Evolutionary conservation across 2,329 filamentous ascomycete genomes (phyloP).

Genomic region (Fusarium solani-melongenae): DNA sequence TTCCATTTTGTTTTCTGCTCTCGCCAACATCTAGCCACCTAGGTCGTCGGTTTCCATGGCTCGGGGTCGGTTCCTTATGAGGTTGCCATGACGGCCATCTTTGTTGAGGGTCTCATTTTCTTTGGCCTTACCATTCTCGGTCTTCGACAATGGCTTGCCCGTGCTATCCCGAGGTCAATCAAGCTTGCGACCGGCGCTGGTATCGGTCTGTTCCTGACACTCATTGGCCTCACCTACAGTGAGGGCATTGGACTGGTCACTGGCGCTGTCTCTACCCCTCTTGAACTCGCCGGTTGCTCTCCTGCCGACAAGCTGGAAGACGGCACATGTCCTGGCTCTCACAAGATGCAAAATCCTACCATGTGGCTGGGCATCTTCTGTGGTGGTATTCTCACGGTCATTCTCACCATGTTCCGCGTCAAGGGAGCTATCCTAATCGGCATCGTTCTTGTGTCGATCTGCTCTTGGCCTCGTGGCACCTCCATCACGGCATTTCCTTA

Average conservation of each 20-base stretch:
- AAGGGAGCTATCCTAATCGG: constrained; percentile 88
- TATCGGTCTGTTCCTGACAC: constrained; percentile 83
- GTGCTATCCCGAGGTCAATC: constrained; percentile 84
- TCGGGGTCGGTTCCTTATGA: constrained; percentile 77
- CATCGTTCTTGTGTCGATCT: constrained; percentile 85
- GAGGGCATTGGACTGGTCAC: constrained; percentile 85
- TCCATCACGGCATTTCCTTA: constrained; percentile 85
- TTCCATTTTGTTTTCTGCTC: constrained; percentile 74
- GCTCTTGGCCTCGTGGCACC: constrained; percentile 86
- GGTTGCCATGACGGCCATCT: constrained; percentile 85
- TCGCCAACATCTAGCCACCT: neutral
- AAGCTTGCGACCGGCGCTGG: constrained; percentile 89
- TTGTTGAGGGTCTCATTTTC: constrained; percentile 89
- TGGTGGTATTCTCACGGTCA: constrained; percentile 81
- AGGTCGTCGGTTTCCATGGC: constrained; percentile 77
- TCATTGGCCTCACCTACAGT: constrained; percentile 81
- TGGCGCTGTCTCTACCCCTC: constrained; percentile 73
- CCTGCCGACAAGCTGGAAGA: constrained; percentile 51
- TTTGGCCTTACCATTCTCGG: constrained; percentile 82
- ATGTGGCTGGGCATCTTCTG: constrained; percentile 93
- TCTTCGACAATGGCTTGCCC: constrained; percentile 88
- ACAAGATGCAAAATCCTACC: constrained; percentile 84
- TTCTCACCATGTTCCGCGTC: constrained; percentile 86
- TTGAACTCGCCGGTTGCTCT: constrained; percentile 78
- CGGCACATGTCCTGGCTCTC: constrained; percentile 66